These are phyloP conservation scores for Ilyonectria destructans DNA, from an alignment of 2,329 filamentous ascomycete species.

Conservation along the genomic window DNA sequence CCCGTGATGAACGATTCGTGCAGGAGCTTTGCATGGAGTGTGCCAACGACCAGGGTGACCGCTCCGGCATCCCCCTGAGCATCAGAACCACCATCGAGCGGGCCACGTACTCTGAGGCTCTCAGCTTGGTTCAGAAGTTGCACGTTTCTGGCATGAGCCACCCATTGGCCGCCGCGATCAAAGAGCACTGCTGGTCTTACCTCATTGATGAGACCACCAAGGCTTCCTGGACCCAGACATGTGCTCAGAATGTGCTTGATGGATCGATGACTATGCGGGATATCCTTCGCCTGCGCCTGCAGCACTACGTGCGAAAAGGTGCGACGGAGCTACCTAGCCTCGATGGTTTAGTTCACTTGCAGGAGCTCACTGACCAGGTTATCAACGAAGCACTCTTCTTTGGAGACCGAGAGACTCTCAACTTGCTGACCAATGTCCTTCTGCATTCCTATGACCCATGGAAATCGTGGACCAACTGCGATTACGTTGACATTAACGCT, in stretches of 20 bases:
- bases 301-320: conserved; percentile 22
- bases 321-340: conserved; percentile 24
- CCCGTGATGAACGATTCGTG: conserved; percentile 28
- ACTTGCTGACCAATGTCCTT: conserved; percentile 12
- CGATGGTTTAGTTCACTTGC: conserved; percentile 23
- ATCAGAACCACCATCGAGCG: conserved; percentile 29
- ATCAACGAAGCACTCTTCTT: conserved; percentile 29
- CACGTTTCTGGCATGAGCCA: conserved; percentile 2
- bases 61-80: conserved; percentile 19
- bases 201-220: conserved; percentile 33
- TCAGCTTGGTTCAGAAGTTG: conserved; percentile 33
- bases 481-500: conserved; percentile 33
- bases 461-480: conserved; percentile 14
- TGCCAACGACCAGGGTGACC: conserved; percentile 10
- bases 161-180: conserved; percentile 18
- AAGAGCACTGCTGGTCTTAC: conserved; percentile 21
- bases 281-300: conserved; percentile 20
- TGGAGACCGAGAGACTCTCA: conserved; percentile 26
- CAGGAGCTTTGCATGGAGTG: conserved; percentile 27
- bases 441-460: conserved; percentile 24
- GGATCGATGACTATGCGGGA: conserved; percentile 24
- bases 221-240: conserved; percentile 27
- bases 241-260: conserved; percentile 22
- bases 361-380: conserved; percentile 15
- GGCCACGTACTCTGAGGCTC: conserved; percentile 32